These are phyloP conservation scores for Tillandsia fasciculata DNA, from an alignment of 176 grass and related monocot genomes.

Conservation along the genomic window DNA sequence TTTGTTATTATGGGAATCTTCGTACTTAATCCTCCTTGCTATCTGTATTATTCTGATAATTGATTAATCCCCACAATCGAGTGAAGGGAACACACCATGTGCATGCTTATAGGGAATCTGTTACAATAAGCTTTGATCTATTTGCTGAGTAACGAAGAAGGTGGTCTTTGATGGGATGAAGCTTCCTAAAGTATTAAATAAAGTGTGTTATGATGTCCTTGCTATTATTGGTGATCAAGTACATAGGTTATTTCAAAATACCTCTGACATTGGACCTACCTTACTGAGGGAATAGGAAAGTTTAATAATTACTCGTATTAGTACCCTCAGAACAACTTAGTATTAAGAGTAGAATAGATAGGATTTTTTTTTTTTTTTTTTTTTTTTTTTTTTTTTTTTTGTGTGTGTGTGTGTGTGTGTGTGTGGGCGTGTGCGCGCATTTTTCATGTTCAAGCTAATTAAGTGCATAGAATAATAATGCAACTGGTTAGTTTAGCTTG, in stretches of 20 bases:
- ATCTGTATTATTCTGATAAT: slow-evolving; percentile 20
- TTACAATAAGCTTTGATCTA: slow-evolving; percentile 47
- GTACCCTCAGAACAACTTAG: too few relatives aligned
- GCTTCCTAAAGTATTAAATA: slow-evolving; percentile 27
- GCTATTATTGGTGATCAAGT: neutral
- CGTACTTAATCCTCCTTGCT: too few relatives aligned
- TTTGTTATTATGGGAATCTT: slow-evolving; percentile 73
- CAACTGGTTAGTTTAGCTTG: too few relatives aligned
- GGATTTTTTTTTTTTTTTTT: too few relatives aligned
- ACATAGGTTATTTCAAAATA: neutral
- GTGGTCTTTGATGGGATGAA: slow-evolving; percentile 43
- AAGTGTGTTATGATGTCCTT: neutral
- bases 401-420: too few relatives aligned
- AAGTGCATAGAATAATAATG: too few relatives aligned
- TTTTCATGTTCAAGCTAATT: too few relatives aligned
- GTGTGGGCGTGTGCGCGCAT: too few relatives aligned
- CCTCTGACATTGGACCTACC: neutral
- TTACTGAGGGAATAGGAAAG: too few relatives aligned
- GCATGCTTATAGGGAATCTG: slow-evolving; percentile 62
- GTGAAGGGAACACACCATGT: slow-evolving; percentile 71
- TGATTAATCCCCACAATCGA: slow-evolving; percentile 43
- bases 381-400: too few relatives aligned
- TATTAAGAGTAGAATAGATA: too few relatives aligned
- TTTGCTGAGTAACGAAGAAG: slow-evolving; percentile 60
- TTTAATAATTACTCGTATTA: too few relatives aligned